Evolutionary conservation across 441 rosid genomes (phyloP), one percentile per base, ranked within the genome.

Genomic region (Croton laevigatus): DNA sequence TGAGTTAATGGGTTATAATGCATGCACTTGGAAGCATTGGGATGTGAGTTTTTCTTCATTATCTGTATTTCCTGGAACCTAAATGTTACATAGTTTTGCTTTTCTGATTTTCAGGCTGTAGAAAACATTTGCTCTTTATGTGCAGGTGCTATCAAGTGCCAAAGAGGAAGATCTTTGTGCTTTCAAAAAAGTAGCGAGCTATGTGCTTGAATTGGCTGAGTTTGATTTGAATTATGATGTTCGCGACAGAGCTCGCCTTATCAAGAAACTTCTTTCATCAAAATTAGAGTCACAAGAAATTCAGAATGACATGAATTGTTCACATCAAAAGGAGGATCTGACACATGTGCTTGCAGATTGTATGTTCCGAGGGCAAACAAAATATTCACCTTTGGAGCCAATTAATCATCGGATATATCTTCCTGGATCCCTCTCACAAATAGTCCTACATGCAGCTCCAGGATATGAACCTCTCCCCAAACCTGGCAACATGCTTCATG

Each of bases 381-480:
- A 81, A 65, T 80, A 78, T 46, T 62, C 72, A 16, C 70, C 88
- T 73, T 69, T 73, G 52, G 85, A 76, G 75, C 80, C 85, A n/a
- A 57, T 79, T 51, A 83, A 79, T 65, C 69, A 80, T 73, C 93
- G 97, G 22, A 83, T 88, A 79, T 93, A 91, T 84, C 98, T 95
- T 66, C 99, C 98, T 73, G 98, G 98, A 68, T 91, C 98, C 68
- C 94, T 95, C 72, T 95, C 99, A 3, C 98, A 91, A 78, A 88
- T 95, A 65, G 99, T 95, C 76, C 90, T 89, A 78, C 99, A 95
- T 85, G 97, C 98, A 27, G 99, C 99, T 72, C 99, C 99, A 10
- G 97, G 96, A 54, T 95, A 95, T 76, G 98, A 93, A 81, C 90
- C 99, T 80, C 97, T 95, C 78, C 98, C 99, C 57, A 93, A 91